Evolutionary conservation across 2,329 filamentous ascomycete species (phyloP).

Genomic region (Aureobasidium namibiae): DNA sequence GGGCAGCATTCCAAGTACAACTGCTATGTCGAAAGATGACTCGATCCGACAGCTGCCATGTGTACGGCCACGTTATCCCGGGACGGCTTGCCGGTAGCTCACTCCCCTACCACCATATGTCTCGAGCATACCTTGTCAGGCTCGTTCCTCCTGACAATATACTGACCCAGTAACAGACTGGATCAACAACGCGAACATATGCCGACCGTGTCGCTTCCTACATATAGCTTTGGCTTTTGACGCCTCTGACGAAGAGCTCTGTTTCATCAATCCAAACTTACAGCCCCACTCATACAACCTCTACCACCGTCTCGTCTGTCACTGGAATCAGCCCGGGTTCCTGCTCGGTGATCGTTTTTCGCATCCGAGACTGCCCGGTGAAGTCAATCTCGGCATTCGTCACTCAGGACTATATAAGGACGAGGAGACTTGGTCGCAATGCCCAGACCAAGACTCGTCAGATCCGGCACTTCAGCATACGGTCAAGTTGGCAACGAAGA

Average conservation of each 20-base stretch:
- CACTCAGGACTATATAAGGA: background rate
- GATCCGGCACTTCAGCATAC: background rate
- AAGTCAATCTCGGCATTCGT: background rate
- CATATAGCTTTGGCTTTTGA: background rate
- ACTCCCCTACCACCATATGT: background rate
- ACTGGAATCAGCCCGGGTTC: background rate
- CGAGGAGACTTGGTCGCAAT: background rate
- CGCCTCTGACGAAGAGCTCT: background rate
- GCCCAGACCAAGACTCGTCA: background rate
- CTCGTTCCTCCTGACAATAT: slow-evolving; percentile 5
- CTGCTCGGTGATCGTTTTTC: background rate
- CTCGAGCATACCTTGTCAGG: slow-evolving; percentile 7
- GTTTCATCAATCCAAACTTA: background rate
- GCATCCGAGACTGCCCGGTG: background rate
- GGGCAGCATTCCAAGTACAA: background rate
- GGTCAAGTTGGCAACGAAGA: background rate
- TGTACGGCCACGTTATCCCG: background rate
- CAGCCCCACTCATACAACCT: background rate
- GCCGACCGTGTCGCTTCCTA: background rate
- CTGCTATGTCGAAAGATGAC: background rate
- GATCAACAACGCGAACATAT: background rate
- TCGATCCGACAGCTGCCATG: background rate
- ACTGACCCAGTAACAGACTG: background rate
- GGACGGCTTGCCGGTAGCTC: background rate
- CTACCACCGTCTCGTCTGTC: no score